A percentile compares a stretch with the other conserved stretches of the same genome.
Conservation (phyloP, 352 stramenopile species). For the Pythium scleroteichum region DNA sequence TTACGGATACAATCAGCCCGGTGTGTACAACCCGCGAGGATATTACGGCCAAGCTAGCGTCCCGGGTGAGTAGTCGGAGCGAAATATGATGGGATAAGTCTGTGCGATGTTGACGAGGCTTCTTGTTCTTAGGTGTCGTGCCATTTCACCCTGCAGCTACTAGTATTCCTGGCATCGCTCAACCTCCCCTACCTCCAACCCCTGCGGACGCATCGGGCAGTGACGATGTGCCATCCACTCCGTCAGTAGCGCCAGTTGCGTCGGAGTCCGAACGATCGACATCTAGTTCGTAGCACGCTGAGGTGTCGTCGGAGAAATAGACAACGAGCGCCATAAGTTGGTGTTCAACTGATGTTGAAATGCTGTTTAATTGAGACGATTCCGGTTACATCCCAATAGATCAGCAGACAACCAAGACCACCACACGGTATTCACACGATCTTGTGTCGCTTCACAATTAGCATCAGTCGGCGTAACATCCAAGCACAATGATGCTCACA, state of each 20-base stretch:
- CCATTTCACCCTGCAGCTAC: slow-evolving; percentile 19
- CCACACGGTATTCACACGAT: too few species aligned
- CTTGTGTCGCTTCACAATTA: too few species aligned
- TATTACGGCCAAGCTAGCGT: slow-evolving; percentile 53
- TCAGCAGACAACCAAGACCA: too few species aligned
- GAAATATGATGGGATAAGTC: neutral
- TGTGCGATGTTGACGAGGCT: too few species aligned
- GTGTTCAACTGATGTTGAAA: neutral
- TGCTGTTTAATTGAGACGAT: too few species aligned
- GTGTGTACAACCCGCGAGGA: slow-evolving; percentile 52
- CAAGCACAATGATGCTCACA: slow-evolving; percentile 35
- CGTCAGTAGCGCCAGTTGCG: neutral
- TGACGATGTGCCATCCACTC: neutral
- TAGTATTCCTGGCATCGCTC: slow-evolving; percentile 9
- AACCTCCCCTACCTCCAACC: slow-evolving; percentile 26
- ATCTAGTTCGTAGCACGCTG: slow-evolving; percentile 7
- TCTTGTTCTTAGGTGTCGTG: slow-evolving; percentile 8
- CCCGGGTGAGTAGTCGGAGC: slow-evolving; percentile 11
- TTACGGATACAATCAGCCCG: slow-evolving; percentile 52
- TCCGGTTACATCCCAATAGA: too few species aligned
- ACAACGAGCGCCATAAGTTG: neutral
- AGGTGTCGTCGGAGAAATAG: slow-evolving; percentile 27
- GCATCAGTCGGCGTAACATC: too few species aligned
- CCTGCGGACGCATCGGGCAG: slow-evolving; percentile 9
- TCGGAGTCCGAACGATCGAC: neutral